Conservation (phyloP, 495 filamentous ascomycete genomes). For the Podospora bellae-mahoneyi region DNA sequence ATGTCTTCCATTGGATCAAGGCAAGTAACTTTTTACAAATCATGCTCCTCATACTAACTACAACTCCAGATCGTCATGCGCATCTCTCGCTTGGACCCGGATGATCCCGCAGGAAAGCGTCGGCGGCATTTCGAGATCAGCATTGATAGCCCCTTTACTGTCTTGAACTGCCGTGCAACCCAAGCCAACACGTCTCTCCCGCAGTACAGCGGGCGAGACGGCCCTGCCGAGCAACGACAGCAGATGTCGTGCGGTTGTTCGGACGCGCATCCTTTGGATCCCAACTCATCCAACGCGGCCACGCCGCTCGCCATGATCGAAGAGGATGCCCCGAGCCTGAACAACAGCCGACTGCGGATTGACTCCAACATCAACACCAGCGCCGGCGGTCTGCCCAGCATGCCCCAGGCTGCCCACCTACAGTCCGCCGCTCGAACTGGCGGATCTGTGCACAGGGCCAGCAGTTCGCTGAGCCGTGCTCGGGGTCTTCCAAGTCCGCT, state of each 20-base stretch:
- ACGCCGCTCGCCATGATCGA: constrained; percentile 29
- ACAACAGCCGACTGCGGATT: constrained; percentile 21
- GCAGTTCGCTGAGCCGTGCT: constrained; percentile 12
- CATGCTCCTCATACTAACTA: constrained; percentile 11
- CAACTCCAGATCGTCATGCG: constrained; percentile 82
- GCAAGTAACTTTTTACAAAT: constrained; percentile 47
- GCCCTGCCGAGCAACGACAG: constrained; percentile 39
- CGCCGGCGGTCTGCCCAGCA: constrained; percentile 15
- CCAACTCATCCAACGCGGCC: constrained; percentile 31
- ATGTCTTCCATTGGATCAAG: constrained; percentile 99
- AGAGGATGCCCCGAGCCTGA: constrained; percentile 19
- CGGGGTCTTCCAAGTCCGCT: constrained; percentile 19
- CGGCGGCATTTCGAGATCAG: constrained; percentile 97
- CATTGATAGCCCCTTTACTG: constrained; percentile 95
- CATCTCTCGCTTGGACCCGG: constrained; percentile 79
- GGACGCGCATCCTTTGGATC: constrained; percentile 55
- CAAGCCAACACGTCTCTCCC: constrained; percentile 88
- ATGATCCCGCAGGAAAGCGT: constrained; percentile 70
- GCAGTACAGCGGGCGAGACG: constrained; percentile 67
- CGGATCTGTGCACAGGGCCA: not conserved
- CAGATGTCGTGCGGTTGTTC: constrained; percentile 75
- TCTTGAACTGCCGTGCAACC: constrained; percentile 90
- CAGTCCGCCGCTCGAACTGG: constrained; percentile 14
- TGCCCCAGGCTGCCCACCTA: constrained; percentile 34
- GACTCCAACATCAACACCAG: constrained; percentile 21